Evolutionary conservation across 441 rosid species (phyloP), one percentile per base, ranked within the genome.

Genomic region (Monsonia emarginata): DNA sequence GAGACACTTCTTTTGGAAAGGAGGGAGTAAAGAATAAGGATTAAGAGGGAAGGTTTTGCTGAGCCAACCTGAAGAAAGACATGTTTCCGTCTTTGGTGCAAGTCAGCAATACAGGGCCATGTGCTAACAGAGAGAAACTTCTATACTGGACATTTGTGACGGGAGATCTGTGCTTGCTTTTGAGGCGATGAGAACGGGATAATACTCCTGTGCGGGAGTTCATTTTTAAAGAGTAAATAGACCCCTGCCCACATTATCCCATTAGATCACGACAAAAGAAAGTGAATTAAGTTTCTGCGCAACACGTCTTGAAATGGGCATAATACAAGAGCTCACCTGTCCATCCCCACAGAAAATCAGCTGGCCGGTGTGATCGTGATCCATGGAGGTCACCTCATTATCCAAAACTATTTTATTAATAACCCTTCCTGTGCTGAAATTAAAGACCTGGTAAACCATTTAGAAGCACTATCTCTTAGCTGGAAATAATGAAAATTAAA

Each of bases 281-380:
- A 18, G 57, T 7, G 9, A 5, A 6, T 26, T 1, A 7, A 11
- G 19, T 18, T 50, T 18, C 57, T 7, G 1, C 24, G 4, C 25
- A 50, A 7, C 25, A 18, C 24, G 18, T 18, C 1, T 18, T 5
- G 57, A 67, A 38, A 28, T 56, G 32, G 19, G 58, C 21, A 61
- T 18, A 61, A 61, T 18, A 61, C 66, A 65, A 74, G 64, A 59
- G 10, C 44, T 68, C 57, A 90, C 98, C 87, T 82, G 88, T 9
- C 79, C 88, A 81, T 93, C 98, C 50, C 98, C 97, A 50, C 97
- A 93, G 81, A 93, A 93, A 70, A 93, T 78, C 25, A 88, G 85
- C 48, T 87, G 95, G 78, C 98, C 97, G 44, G 97, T 84, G 79
- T 93, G 98, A 74, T 93, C 98, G 66, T 93, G 93, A 77, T 93